Evolutionary conservation across 768 basidiomycete genomes (phyloP), one percentile per base, ranked within the genome.

Genomic region (Phylloporus sp.): DNA sequence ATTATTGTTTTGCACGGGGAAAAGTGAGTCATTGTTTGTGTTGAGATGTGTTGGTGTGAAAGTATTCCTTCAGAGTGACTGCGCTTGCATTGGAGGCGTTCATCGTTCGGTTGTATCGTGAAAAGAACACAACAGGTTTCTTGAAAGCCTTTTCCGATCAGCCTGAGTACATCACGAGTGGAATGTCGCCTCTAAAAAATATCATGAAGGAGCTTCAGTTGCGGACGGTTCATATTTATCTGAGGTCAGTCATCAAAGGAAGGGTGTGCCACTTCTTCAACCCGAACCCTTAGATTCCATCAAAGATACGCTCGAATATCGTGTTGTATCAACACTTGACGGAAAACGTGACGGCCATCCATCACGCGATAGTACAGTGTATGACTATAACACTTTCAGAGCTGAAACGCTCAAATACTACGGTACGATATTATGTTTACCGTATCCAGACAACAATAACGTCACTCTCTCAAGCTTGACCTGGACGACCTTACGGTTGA

Each of bases 121-220:
- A 97, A 69, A 84, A 86, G 72, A 99, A 97, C 72, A 81, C 79
- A 65, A 76, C 75, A 2, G 95, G 95, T 1, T 99, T 98, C 68
- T 74, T 97, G 57, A 98, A 99, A 69, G 97, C 93, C 0, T 97
- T 99, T 64, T 91, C 93, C 2, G 97, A 98, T 68, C 89, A 97
- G 61, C 94, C 95, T 5, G 97, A 98, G 67, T 83, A 88, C 55
- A 97, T 99, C 54, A 94, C 88, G 0, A 91, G 84, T 55, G 95
- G 95, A 1, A 70, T 98, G 67, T 92, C 91, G 2, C 97, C 97
- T 1, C 74, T 99, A 20, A 88, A 85, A 61, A 93, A 86, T 47
- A 88, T 95, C 55, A 84, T 99, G 81, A 92, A 93, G 54, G 92
- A 95, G 65, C 78, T 98, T 7, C 91, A 94, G 57, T 73, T 98